Percentiles rank a stretch among this genome's conserved stretches.
phyloP scores from a whole-genome alignment of 306 rosid genomes.

The Leucaena leucocephala region DNA sequence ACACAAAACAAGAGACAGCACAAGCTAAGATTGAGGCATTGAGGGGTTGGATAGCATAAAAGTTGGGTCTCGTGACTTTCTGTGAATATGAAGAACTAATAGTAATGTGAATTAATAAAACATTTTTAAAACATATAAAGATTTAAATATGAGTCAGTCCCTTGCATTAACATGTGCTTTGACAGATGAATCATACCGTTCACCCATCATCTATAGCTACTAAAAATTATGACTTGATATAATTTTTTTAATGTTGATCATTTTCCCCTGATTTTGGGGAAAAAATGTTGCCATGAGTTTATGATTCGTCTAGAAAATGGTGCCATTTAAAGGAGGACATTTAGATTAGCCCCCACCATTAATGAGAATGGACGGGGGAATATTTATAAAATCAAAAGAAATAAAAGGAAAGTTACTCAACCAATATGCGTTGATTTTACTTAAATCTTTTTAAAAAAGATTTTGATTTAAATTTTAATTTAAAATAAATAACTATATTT shows the following conservation, averaged over 20 bases:
- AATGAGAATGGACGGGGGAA: background rate
- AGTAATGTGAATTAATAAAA: no score
- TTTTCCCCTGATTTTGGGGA: background rate
- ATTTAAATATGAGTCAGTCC: no score
- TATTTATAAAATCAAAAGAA: background rate
- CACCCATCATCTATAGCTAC: no score
- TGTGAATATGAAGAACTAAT: no score
- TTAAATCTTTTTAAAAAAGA: no score
- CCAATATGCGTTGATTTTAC: background rate
- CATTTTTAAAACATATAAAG: no score
- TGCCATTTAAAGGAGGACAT: background rate
- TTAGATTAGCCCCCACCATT: background rate
- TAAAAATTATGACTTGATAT: no score
- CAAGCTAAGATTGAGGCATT: background rate
- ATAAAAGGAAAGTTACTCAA: background rate
- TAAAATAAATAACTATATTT: no score
- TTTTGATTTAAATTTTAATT: no score
- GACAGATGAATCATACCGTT: no score
- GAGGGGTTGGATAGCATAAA: constrained; percentile 30
- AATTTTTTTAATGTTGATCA: no score
- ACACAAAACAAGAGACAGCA: constrained; percentile 21
- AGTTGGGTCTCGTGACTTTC: constrained; percentile 33
- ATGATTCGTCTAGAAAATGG: background rate
- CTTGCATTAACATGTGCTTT: no score
- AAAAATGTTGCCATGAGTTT: background rate